Evolutionary conservation across 306 rosid genomes (phyloP).

Genomic region (Quercus dentata): DNA sequence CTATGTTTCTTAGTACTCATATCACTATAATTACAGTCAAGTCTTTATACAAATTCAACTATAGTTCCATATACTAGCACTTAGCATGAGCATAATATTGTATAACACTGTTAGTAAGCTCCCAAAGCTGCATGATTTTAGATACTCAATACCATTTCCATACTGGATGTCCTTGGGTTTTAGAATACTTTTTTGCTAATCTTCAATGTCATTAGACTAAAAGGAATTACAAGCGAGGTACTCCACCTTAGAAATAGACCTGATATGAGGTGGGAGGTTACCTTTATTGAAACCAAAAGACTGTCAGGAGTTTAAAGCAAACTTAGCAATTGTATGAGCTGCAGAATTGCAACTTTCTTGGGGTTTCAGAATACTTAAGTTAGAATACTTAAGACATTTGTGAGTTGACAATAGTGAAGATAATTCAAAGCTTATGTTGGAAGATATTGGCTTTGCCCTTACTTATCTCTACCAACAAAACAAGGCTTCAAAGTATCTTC

Average conservation of each 20-base stretch:
- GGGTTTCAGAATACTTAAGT: background rate
- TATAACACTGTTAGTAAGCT: background rate
- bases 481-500: background rate
- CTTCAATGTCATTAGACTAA: no score
- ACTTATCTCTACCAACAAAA: background rate
- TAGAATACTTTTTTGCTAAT: no score
- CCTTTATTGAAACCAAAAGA: no score
- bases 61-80: background rate
- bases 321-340: no score
- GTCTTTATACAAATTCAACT: background rate
- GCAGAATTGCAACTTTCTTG: no score
- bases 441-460: background rate
- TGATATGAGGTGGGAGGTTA: no score
- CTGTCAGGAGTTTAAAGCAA: no score
- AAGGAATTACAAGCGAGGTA: no score
- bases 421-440: background rate
- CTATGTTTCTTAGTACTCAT: background rate
- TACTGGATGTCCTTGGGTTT: background rate
- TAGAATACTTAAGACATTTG: no score
- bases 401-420: background rate
- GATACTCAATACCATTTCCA: background rate
- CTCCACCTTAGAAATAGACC: no score
- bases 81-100: background rate
- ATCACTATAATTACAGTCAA: background rate
- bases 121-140: background rate